Percentiles rank a stretch among this genome's conserved stretches.
These are phyloP conservation scores for Mortierella claussenii DNA, from an alignment of 192 early-diverging fungal genomes.

Conservation along the genomic window DNA sequence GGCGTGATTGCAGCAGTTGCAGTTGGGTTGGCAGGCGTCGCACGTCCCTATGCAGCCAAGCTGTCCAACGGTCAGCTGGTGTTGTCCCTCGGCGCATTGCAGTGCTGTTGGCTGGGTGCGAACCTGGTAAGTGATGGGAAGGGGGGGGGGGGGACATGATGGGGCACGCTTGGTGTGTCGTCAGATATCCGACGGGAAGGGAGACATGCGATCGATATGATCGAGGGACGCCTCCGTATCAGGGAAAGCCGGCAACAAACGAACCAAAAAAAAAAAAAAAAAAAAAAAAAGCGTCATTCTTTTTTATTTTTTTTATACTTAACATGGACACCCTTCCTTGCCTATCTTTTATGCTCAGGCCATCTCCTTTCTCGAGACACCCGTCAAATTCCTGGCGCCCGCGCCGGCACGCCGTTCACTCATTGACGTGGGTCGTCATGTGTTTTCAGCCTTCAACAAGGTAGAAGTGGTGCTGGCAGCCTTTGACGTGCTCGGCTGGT, in stretches of 20 bases:
- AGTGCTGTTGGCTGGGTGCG: constrained; percentile 42
- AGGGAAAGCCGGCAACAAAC: no score
- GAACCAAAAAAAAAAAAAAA: not conserved
- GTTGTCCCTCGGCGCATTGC: constrained; percentile 40
- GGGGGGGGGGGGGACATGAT: no score
- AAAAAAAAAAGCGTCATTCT: not conserved
- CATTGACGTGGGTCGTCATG: constrained; percentile 52
- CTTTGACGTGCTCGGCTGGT: constrained; percentile 49
- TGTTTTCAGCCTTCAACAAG: constrained; percentile 53
- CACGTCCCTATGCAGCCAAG: constrained; percentile 15
- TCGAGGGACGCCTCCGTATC: no score
- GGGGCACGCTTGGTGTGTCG: no score
- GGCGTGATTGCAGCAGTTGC: constrained; percentile 38
- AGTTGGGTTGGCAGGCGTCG: constrained; percentile 33
- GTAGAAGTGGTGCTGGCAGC: constrained; percentile 44
- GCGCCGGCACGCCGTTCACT: constrained; percentile 20
- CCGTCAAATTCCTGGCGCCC: constrained; percentile 51
- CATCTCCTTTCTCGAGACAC: constrained; percentile 50
- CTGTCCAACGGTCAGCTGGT: constrained; percentile 18
- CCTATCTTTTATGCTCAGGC: no score
- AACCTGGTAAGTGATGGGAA: constrained; percentile 46
- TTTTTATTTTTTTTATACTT: no score
- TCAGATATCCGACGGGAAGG: no score
- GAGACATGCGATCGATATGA: no score
- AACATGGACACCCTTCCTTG: no score